Evolutionary conservation across 257 asterid genomes (phyloP).

Genomic region (Galeopsis tetrahit): DNA sequence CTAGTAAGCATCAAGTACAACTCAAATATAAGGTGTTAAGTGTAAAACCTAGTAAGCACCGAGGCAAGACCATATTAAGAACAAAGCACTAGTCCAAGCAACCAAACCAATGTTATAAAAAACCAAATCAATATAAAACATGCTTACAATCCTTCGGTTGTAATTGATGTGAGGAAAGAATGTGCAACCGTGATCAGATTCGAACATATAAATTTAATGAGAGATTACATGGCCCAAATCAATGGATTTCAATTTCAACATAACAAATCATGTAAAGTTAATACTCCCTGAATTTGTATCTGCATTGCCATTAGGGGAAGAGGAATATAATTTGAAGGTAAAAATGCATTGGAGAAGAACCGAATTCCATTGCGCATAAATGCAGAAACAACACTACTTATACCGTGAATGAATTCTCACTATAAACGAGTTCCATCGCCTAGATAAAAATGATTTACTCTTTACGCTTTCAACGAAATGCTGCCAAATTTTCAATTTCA

Average conservation of each 20-base stretch:
- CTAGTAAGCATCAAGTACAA: background rate
- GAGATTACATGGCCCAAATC: background rate
- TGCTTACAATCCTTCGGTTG: background rate
- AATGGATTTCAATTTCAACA: constrained; percentile 15
- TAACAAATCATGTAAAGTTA: background rate
- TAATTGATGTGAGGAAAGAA: too few species aligned
- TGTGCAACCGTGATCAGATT: constrained; percentile 6
- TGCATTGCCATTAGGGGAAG: background rate
- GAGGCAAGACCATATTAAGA: constrained; percentile 20
- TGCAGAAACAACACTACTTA: background rate
- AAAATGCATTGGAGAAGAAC: background rate
- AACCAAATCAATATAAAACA: constrained; percentile 10
- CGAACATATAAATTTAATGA: background rate
- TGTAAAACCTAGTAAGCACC: background rate
- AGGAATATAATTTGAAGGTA: background rate
- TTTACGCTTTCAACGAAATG: background rate
- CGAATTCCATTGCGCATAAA: background rate
- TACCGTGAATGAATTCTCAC: background rate
- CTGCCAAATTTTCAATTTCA: background rate
- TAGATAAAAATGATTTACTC: background rate
- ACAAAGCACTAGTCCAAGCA: constrained; percentile 7
- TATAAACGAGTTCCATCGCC: background rate
- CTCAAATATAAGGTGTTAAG: constrained; percentile 10
- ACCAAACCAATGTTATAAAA: background rate
- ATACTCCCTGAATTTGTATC: constrained; percentile 10